A percentile compares a stretch with the other conserved stretches of the same genome.
Conservation (phyloP, 495 filamentous ascomycete genomes). For the Penicillium tannophilum region DNA sequence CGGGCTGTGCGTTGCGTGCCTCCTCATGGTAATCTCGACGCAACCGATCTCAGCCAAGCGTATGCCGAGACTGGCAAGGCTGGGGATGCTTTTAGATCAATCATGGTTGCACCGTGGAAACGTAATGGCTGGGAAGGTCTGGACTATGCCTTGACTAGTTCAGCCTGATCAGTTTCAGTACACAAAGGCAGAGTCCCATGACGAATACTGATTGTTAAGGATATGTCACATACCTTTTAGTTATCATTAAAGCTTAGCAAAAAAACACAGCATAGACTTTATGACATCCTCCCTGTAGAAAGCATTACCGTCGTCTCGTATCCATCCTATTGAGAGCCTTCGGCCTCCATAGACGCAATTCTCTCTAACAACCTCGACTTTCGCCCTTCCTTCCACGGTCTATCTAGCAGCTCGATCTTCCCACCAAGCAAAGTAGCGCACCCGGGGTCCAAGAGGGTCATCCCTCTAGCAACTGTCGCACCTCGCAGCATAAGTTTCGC, state of each 20-base stretch:
- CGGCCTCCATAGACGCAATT: conserved; percentile 39
- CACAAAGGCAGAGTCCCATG: neutral
- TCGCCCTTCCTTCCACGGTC: conserved; percentile 71
- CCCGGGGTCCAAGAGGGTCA: conserved; percentile 71
- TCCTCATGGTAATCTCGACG: conserved; percentile 65
- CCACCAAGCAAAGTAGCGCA: conserved; percentile 73
- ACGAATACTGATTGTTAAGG: neutral
- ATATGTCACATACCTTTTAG: conserved; percentile 12
- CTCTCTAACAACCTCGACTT: conserved; percentile 67
- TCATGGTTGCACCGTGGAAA: conserved; percentile 83
- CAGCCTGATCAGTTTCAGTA: neutral
- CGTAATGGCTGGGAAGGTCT: conserved; percentile 62
- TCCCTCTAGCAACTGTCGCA: conserved; percentile 69
- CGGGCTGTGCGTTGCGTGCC: conserved; percentile 74
- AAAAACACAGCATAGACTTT: neutral
- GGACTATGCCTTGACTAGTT: conserved; percentile 23
- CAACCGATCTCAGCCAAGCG: conserved; percentile 70
- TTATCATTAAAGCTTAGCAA: neutral
- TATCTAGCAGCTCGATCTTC: conserved; percentile 81
- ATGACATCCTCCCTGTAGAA: neutral
- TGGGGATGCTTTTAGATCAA: conserved; percentile 72
- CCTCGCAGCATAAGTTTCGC: conserved; percentile 75
- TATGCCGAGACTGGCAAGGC: conserved; percentile 73
- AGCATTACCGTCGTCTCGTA: neutral
- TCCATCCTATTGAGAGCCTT: neutral